Evolutionary conservation across 805 yeast genomes (phyloP).

Genomic region (Sugiyamaella americana): DNA sequence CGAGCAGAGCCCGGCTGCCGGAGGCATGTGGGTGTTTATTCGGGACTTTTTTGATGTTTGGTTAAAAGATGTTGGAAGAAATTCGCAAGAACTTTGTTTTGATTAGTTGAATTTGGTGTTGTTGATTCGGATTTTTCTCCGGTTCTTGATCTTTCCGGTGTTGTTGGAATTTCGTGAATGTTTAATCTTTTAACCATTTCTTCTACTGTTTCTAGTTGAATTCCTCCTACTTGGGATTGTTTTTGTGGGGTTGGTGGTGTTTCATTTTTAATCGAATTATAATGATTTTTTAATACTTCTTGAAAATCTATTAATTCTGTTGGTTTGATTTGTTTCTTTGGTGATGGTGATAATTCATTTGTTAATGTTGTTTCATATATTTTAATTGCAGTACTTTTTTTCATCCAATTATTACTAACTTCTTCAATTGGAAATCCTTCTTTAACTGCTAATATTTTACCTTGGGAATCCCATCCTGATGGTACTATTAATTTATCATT

Average conservation of each 20-base stretch:
- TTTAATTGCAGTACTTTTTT: background rate
- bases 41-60: no score
- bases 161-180: conserved; percentile 13
- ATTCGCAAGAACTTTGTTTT: conserved; percentile 23
- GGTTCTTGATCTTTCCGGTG: conserved; percentile 16
- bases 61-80: conserved; percentile 25
- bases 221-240: conserved; percentile 21
- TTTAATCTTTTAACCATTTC: conserved; percentile 22
- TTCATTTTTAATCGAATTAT: conserved; percentile 7
- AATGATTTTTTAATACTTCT: conserved; percentile 18
- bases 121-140: conserved; percentile 12
- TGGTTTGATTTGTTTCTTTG: background rate
- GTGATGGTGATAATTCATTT: background rate
- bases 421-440: conserved; percentile 22
- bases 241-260: conserved; percentile 6
- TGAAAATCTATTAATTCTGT: conserved; percentile 17
- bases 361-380: background rate
- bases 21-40: no score
- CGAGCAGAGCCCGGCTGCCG: no score
- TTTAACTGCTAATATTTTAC: conserved; percentile 26
- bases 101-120: conserved; percentile 13
- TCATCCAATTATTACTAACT: conserved; percentile 21
- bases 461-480: conserved; percentile 33
- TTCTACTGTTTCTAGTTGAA: conserved; percentile 23
- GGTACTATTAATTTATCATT: conserved; percentile 25